phyloP scores from a whole-genome alignment of 805 yeast species.

The Torulaspora delbrueckii region DNA sequence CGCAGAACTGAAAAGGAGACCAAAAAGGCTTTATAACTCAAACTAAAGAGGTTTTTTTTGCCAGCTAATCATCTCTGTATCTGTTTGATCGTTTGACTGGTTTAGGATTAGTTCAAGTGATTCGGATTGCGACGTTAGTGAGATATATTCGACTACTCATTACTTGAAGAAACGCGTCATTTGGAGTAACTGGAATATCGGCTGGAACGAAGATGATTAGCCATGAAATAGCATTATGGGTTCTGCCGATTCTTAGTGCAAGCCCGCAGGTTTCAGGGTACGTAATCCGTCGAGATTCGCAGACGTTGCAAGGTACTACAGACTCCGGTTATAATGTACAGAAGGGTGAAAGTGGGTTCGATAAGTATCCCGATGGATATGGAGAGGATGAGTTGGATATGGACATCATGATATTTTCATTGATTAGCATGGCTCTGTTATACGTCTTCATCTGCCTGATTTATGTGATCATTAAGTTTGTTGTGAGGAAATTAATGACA shows the following conservation, averaged over 20 bases:
- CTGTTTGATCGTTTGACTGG: too few species aligned
- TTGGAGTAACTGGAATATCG: background rate
- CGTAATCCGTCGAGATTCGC: constrained; percentile 11
- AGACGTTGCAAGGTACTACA: constrained; percentile 5
- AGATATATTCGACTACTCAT: too few species aligned
- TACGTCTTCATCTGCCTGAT: constrained; percentile 17
- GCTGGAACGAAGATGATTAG: constrained; percentile 8
- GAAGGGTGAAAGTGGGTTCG: background rate
- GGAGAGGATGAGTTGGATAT: constrained; percentile 24
- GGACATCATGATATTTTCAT: constrained; percentile 23
- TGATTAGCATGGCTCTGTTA: constrained; percentile 21
- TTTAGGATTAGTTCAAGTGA: too few species aligned
- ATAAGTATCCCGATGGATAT: constrained; percentile 9
- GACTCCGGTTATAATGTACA: constrained; percentile 5
- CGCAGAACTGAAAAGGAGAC: constrained; percentile 2
- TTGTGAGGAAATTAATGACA: constrained; percentile 13
- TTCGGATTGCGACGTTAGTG: too few species aligned
- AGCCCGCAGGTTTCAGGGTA: constrained; percentile 4
- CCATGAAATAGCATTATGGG: constrained; percentile 2
- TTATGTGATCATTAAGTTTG: constrained; percentile 15
- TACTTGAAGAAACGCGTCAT: background rate
- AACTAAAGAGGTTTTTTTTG: background rate
- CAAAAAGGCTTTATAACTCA: background rate
- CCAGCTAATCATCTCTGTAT: background rate
- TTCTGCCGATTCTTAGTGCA: background rate